Evolutionary conservation across 2,329 filamentous ascomycete genomes (phyloP).

Genomic region (Pseudonectria buxi): DNA sequence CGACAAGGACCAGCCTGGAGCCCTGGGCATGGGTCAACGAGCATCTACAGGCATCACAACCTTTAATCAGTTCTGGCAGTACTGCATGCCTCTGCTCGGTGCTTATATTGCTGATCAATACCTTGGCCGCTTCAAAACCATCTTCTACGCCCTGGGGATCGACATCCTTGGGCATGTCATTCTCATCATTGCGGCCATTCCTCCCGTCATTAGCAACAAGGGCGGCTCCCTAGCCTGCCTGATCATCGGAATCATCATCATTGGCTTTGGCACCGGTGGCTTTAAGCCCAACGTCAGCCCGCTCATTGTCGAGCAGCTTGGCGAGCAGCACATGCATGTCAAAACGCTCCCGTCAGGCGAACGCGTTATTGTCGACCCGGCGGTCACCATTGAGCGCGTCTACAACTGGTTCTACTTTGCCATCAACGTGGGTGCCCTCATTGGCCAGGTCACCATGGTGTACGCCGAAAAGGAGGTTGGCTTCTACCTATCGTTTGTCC

Average conservation of each 20-base stretch:
- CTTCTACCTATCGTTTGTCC: constrained; percentile 63
- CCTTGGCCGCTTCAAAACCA: constrained; percentile 63
- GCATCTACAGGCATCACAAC: constrained; percentile 39
- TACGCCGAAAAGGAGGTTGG: constrained; percentile 70
- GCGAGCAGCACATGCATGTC: constrained; percentile 47
- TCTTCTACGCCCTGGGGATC: constrained; percentile 53
- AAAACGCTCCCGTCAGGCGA: constrained; percentile 48
- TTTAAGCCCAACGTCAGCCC: constrained; percentile 70
- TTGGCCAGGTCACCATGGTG: constrained; percentile 59
- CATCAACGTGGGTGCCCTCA: constrained; percentile 63
- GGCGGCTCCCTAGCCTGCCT: constrained; percentile 55
- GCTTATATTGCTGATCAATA: constrained; percentile 47
- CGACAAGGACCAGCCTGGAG: constrained; percentile 39
- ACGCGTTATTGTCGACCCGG: constrained; percentile 59
- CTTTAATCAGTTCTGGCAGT: constrained; percentile 54
- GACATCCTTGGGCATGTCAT: constrained; percentile 62
- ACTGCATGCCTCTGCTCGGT: constrained; percentile 52
- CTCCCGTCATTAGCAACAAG: constrained; percentile 49
- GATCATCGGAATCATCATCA: constrained; percentile 49
- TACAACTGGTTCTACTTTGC: constrained; percentile 67
- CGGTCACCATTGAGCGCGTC: constrained; percentile 54
- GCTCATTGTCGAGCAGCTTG: constrained; percentile 60
- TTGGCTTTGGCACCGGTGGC: constrained; percentile 60
- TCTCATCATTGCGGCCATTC: constrained; percentile 59
- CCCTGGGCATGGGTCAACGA: constrained; percentile 50